A percentile compares a stretch with the other conserved stretches of the same genome.
phyloP scores from a whole-genome alignment of 2,329 filamentous ascomycete genomes.

The Cladosporium cucumerinum region DNA sequence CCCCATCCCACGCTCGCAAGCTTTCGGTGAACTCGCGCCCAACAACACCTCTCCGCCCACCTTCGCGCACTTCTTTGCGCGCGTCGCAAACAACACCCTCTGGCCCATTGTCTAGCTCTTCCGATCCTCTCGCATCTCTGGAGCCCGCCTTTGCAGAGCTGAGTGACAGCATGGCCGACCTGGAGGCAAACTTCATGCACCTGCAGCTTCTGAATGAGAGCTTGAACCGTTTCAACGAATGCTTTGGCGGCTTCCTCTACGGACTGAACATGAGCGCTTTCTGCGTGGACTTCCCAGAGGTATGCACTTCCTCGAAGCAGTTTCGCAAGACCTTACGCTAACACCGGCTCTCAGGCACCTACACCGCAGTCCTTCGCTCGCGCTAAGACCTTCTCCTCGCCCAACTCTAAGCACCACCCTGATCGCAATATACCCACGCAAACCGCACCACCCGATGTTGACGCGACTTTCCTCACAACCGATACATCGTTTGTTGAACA shows the following conservation, averaged over 20 bases:
- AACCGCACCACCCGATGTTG: slow-evolving; percentile 12
- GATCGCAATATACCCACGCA: neutral
- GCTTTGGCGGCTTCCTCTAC: slow-evolving; percentile 91
- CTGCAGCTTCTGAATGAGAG: slow-evolving; percentile 97
- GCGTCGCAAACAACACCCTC: slow-evolving; percentile 58
- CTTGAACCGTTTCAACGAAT: slow-evolving; percentile 87
- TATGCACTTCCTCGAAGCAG: slow-evolving; percentile 36
- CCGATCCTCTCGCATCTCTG: slow-evolving; percentile 71
- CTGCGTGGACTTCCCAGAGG: slow-evolving; percentile 96
- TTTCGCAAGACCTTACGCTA: neutral
- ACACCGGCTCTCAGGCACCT: slow-evolving; percentile 59
- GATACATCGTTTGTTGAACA: slow-evolving; percentile 90
- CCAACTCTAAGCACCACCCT: neutral
- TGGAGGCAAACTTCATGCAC: slow-evolving; percentile 97
- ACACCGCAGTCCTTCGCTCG: slow-evolving; percentile 77
- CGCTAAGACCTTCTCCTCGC: slow-evolving; percentile 15
- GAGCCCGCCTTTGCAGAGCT: slow-evolving; percentile 92
- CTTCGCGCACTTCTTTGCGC: slow-evolving; percentile 83
- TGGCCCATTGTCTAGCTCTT: slow-evolving; percentile 24
- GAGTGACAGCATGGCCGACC: slow-evolving; percentile 87
- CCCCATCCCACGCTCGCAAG: slow-evolving; percentile 6
- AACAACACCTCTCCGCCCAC: slow-evolving; percentile 86
- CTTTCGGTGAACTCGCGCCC: slow-evolving; percentile 60
- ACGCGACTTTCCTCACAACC: slow-evolving; percentile 89
- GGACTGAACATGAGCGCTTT: slow-evolving; percentile 99